Evolutionary conservation across 768 basidiomycete species (phyloP), one percentile per base, ranked within the genome.

Genomic region (Auricularia sp.): DNA sequence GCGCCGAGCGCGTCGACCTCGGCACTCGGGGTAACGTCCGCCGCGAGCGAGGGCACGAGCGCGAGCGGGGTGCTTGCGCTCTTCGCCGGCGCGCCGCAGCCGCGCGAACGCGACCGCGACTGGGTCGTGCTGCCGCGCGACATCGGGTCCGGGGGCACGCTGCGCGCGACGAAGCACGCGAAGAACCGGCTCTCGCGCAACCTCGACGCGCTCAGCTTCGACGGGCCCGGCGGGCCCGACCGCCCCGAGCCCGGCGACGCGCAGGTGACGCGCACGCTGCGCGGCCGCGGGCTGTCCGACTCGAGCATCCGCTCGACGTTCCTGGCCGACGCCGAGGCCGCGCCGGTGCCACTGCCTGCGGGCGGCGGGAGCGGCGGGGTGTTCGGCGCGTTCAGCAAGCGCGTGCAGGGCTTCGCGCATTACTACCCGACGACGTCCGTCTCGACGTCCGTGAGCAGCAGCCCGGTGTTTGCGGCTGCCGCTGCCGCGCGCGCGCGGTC

Each of bases 301-400:
- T 95, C 93, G 0, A 95, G 92, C 1, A 93, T 98, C 66, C 90
- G 87, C 66, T 88, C 91, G 3, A 91, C 91, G 0, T 96, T 90
- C 75, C 77, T 85, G 66, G 79, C 76, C 36, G 74, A 77, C 35
- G 71, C 67, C 36, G 23, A 62, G 16, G 59, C 33, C 1, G 68
- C 47, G 47, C 8, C 14, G 11, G 39, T 42, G 39, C 47, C 14
- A 3, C 47, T 1, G 47, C 47, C 47, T 51, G 65, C 14, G 64
- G 59, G 6, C 35, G 58, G 8, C 59, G 35, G 34, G 58, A 23
- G 23, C 14, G 56, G 23, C 34, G 47, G 10, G 6, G 18, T 51
- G 47, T 42, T 42, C 39, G 39, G 39, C 39, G 53, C 53, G 29
- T n/a, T 54, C n/a, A 59, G 56, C 56, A 59, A 33, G 34, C 56